These are phyloP conservation scores for Hyphopichia buzzinii DNA, from an alignment of 1,139 yeast genomes.

Conservation along the genomic window DNA sequence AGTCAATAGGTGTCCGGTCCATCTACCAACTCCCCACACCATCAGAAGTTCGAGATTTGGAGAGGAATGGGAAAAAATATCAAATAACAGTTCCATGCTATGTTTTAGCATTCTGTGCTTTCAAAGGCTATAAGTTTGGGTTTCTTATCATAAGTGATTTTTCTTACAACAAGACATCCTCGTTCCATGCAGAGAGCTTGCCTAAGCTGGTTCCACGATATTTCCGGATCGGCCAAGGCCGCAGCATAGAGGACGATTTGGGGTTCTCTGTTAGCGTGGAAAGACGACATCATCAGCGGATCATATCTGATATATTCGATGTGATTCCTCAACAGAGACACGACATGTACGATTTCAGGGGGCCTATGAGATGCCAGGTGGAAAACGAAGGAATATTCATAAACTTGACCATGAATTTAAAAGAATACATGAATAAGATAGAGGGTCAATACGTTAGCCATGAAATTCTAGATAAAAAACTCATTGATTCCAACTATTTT, in stretches of 20 bases:
- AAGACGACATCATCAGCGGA: background rate
- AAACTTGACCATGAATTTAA: slow-evolving; percentile 10
- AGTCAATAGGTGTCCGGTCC: slow-evolving; percentile 2
- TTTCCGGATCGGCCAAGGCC: slow-evolving; percentile 3
- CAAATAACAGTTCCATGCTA: slow-evolving; percentile 13
- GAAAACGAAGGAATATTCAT: slow-evolving; percentile 14
- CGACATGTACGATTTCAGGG: slow-evolving; percentile 9
- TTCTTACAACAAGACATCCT: slow-evolving; percentile 11
- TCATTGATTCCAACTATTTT: slow-evolving; percentile 4
- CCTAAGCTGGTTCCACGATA: slow-evolving; percentile 9
- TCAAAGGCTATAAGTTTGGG: slow-evolving; percentile 13
- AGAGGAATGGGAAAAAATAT: slow-evolving; percentile 1
- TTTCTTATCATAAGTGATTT: slow-evolving; percentile 19
- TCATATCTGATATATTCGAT: background rate
- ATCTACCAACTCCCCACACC: background rate
- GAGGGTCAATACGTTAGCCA: slow-evolving; percentile 10
- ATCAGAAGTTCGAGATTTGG: background rate
- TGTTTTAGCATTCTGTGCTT: slow-evolving; percentile 11
- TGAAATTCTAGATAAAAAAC: slow-evolving; percentile 5
- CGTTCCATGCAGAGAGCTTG: slow-evolving; percentile 12
- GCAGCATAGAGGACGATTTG: background rate
- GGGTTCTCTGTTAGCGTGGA: slow-evolving; percentile 11
- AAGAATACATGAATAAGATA: slow-evolving; percentile 10
- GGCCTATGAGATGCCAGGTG: slow-evolving; percentile 10
- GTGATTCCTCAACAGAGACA: slow-evolving; percentile 1